Evolutionary conservation across 139 green algal genomes (phyloP).

Genomic region (Coelastrella sp.): DNA sequence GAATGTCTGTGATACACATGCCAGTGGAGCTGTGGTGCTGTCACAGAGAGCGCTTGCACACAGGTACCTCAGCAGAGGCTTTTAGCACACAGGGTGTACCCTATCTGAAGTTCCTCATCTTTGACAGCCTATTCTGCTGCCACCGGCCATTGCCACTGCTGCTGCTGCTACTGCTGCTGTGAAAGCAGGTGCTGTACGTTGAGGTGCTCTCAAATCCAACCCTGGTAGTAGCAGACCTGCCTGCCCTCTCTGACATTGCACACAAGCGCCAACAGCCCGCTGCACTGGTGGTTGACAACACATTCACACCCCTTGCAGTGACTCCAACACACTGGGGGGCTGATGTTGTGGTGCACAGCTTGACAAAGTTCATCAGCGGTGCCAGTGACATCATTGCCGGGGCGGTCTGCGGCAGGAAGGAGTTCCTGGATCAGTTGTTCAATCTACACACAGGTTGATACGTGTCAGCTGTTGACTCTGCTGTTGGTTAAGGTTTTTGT

Average conservation of each 20-base stretch:
- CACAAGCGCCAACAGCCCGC: constrained; percentile 43
- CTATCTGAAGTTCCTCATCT: too few species aligned
- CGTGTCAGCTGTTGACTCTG: not conserved
- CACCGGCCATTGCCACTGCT: not conserved
- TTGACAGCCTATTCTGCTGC: too few species aligned
- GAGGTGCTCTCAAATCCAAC: constrained; percentile 80
- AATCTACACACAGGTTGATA: constrained; percentile 64
- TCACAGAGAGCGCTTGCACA: too few species aligned
- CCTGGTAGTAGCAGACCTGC: constrained; percentile 75
- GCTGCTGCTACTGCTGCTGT: not conserved
- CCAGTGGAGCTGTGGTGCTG: too few species aligned
- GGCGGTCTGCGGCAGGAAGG: constrained; percentile 56
- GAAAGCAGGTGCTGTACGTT: constrained; percentile 67
- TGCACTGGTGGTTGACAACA: constrained; percentile 86
- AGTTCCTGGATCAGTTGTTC: constrained; percentile 73
- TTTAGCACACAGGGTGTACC: too few species aligned
- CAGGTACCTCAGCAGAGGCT: too few species aligned
- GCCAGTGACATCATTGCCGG: constrained; percentile 79
- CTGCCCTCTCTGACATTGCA: constrained; percentile 60
- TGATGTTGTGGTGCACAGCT: constrained; percentile 80
- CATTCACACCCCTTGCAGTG: constrained; percentile 75
- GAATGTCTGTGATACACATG: too few species aligned
- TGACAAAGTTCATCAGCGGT: constrained; percentile 87
- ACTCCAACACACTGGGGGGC: constrained; percentile 67
- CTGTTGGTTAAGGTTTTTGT: not conserved